Base-by-base conservation (phyloP, 441 rosid species). In the Bruguiera hainesii region DNA sequence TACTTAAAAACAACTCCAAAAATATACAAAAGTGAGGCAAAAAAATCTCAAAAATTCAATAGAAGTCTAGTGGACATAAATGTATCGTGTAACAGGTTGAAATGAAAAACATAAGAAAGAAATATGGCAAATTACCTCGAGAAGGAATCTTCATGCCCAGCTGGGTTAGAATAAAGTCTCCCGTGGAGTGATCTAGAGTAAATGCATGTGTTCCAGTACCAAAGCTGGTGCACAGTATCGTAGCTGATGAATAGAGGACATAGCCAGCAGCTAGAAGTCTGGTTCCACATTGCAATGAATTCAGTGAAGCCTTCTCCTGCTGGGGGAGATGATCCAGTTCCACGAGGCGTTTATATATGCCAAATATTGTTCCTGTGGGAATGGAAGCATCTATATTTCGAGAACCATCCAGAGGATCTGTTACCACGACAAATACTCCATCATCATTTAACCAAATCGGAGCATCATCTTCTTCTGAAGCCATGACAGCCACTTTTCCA, bases 391-490 rank as follows among this genome's bases (percentile, higher is more conserved):
- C 98, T 0, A 93, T 93, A 61, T 93, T 93, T 30, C 93, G 82
- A 64, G 98, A 93, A 55, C 98, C 97, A 76, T 93, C 98, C 50
- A 93, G 88, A 60, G 98, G 98, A 84, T 93, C 98, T 29, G 87
- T 83, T 63, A 90, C 96, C 75, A 89, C 96, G 65, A 84, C 96
- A 81, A 86, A 93, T 48, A 84, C 83, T 59, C 89, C 96, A 56
- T 82, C 80, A 35, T 85, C 87, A 67, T 80, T 79, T 37, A 93
- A 82, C 96, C 97, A 93, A 68, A 81, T 60, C 11, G 97, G 93
- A 63, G 66, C 70, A 80, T 90, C 94, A 65, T 86, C 84, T 85
- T 93, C 98, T 79, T 89, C 97, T 9, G 98, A 93, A 70, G 98
- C 98, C 98, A 90, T 85, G 68, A 87, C 93, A 33, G 96, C 87